A percentile compares a stretch with the other conserved stretches of the same genome.
Evolutionary conservation across 108 stramenopile genomes (phyloP).

Genomic region (Schizochytrium sp.): DNA sequence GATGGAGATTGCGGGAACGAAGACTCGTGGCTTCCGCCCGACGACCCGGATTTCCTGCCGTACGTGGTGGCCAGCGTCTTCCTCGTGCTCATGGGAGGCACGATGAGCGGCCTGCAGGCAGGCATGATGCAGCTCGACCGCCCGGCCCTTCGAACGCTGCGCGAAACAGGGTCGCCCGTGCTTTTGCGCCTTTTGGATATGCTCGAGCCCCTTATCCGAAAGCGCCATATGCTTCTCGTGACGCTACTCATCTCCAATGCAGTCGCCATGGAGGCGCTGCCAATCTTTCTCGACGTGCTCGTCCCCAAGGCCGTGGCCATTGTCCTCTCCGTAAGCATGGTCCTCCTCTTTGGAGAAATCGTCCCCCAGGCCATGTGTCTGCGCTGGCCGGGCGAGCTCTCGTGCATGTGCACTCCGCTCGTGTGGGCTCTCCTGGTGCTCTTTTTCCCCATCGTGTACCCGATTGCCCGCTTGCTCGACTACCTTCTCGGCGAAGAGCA

Average conservation of each 20-base stretch:
- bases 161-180: not conserved
- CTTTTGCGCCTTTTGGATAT: not conserved
- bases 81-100: not conserved
- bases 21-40: not conserved
- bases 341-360: slow-evolving; percentile 77
- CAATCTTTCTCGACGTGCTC: slow-evolving; percentile 80
- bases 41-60: not conserved
- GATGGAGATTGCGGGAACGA: not conserved
- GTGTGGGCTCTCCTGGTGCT: slow-evolving; percentile 66
- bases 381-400: not conserved
- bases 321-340: slow-evolving; percentile 75
- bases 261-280: slow-evolving; percentile 79
- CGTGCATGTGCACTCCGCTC: slow-evolving; percentile 55
- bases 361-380: slow-evolving; percentile 29
- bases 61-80: not conserved
- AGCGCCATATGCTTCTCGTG: slow-evolving; percentile 77
- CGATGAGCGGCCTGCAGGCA: slow-evolving; percentile 4
- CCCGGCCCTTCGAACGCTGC: not conserved
- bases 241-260: slow-evolving; percentile 81
- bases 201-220: slow-evolving; percentile 31
- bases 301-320: slow-evolving; percentile 69
- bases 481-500: slow-evolving; percentile 55
- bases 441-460: slow-evolving; percentile 68
- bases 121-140: slow-evolving; percentile 14
- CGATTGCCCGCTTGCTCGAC: slow-evolving; percentile 75